These are phyloP conservation scores for Serendipita indica DNA, from an alignment of 768 basidiomycete genomes.

Conservation along the genomic window DNA sequence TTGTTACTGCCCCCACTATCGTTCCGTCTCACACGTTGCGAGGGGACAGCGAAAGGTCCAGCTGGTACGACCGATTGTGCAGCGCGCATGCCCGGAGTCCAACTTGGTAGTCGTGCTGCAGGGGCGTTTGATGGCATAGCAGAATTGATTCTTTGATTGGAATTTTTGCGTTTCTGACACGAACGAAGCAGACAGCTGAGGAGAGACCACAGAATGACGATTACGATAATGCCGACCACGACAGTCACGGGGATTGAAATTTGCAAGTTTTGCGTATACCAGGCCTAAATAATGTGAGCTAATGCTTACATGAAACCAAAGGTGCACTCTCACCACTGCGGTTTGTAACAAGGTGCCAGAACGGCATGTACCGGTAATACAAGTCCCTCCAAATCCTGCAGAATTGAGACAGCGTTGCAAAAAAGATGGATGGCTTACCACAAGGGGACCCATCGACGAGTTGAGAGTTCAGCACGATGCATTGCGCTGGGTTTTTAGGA, in stretches of 20 bases:
- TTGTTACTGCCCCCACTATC: not conserved
- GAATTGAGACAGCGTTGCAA: not conserved
- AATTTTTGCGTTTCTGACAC: not conserved
- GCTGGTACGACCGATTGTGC: slow-evolving; percentile 1
- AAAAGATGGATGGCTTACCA: slow-evolving; percentile 31
- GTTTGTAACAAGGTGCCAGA: slow-evolving; percentile 42
- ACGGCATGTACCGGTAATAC: slow-evolving; percentile 45
- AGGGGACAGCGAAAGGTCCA: slow-evolving; percentile 7
- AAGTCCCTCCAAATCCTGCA: slow-evolving; percentile 56
- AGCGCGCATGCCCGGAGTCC: not conserved
- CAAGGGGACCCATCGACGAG: slow-evolving; percentile 76
- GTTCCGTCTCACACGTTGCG: slow-evolving; percentile 1
- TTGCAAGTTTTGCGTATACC: slow-evolving; percentile 63
- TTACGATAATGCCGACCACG: slow-evolving; percentile 45
- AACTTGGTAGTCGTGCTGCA: slow-evolving; percentile 1
- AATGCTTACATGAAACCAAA: slow-evolving; percentile 10
- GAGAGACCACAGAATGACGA: slow-evolving; percentile 42
- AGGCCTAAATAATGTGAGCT: slow-evolving; percentile 30
- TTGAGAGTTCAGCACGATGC: slow-evolving; percentile 51
- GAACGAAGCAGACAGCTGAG: slow-evolving; percentile 16
- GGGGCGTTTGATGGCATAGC: not conserved
- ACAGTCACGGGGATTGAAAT: slow-evolving; percentile 69
- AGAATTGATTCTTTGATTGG: not conserved
- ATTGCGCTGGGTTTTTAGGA: slow-evolving; percentile 43
- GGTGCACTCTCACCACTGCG: slow-evolving; percentile 34